Evolutionary conservation across 805 yeast species (phyloP), one percentile per base, ranked within the genome.

Genomic region (Zygoascus flipseniorum): DNA sequence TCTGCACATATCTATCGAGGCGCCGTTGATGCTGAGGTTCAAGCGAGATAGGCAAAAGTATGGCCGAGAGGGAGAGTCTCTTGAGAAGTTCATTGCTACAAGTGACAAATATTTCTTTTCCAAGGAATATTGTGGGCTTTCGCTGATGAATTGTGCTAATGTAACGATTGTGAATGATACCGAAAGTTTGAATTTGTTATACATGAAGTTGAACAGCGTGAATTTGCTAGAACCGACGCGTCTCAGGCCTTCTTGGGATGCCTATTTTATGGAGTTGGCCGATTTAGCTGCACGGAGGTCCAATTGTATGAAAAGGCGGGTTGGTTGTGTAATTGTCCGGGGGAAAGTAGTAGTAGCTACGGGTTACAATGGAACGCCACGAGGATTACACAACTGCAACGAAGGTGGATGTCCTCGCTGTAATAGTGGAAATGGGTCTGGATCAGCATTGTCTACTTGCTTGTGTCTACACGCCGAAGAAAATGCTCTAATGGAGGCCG

Each of bases 281-380:
- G 89, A 88, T 59, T 75, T 93, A 62, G 99, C 99, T 0, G 96
- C 99, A 0, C 73, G 83, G 47, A 74, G 99, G 59, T 84, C 95
- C 28, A 93, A 93, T 61, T 93, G 99, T 72, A 93, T 93, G 98
- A 93, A 93, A 68, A 74, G 99, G 55, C 76, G 96, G 51, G 99
- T 93, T 2, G 99, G 99, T 0, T 92, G 98, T 69, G 98, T 93
- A 8, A 79, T 93, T 16, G 97, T 89, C 1, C 77, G 89, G 51
- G 93, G 87, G 47, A 81, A 80, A 41, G 74, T 97, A 53, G 95
- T 93, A 28, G 77, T 93, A 26, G 93, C 98, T 1, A 93, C 99
- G 0, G 99, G 99, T 0, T 93, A 93, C 69, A 93, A 93, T 63
- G 99, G 99, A 1, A 93, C 99, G 0, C 98, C 99, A 10, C 76